Percentiles rank a stretch among this genome's conserved stretches.
Evolutionary conservation across 1,284 basidiomycete species (phyloP).

Genomic region (Marasmius tenuissimus): DNA sequence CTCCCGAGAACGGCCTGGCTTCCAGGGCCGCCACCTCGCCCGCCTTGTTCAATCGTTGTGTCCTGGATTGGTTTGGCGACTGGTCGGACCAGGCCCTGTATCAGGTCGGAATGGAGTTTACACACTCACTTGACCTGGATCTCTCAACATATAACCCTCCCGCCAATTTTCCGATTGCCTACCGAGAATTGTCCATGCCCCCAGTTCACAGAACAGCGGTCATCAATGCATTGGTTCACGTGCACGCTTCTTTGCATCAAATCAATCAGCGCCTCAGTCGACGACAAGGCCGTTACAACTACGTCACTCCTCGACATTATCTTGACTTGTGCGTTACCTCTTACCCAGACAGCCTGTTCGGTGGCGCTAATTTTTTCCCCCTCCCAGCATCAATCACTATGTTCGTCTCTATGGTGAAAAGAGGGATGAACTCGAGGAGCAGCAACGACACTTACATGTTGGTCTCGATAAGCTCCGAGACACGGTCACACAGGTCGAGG

Average conservation of each 20-base stretch:
- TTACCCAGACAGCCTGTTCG: conserved; percentile 3
- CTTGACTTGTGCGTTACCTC: conserved; percentile 85
- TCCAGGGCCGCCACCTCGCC: conserved; percentile 97
- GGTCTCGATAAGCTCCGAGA: conserved; percentile 96
- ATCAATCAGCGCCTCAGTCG: conserved; percentile 90
- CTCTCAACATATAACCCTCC: conserved; percentile 78
- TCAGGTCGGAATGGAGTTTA: conserved; percentile 96
- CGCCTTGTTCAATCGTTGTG: conserved; percentile 97
- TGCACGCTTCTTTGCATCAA: conserved; percentile 89
- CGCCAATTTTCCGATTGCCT: conserved; percentile 83
- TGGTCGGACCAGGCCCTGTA: conserved; percentile 98
- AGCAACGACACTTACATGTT: conserved; percentile 97
- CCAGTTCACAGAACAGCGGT: conserved; percentile 87
- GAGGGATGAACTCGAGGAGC: conserved; percentile 97
- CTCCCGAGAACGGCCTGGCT: conserved; percentile 92
- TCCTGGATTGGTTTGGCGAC: conserved; percentile 97
- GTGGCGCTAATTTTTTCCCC: conserved; percentile 12
- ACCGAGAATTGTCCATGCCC: conserved; percentile 78
- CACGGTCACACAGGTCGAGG: conserved; percentile 95
- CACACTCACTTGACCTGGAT: conserved; percentile 88
- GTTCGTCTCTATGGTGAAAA: conserved; percentile 97
- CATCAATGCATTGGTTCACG: conserved; percentile 91
- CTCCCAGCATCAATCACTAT: conserved; percentile 89
- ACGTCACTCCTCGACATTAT: conserved; percentile 98
- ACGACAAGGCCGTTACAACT: conserved; percentile 91